A percentile compares a stretch with the other conserved stretches of the same genome.
Conservation (phyloP, 305 asterid genomes). For the Plantago coronopus region DNA sequence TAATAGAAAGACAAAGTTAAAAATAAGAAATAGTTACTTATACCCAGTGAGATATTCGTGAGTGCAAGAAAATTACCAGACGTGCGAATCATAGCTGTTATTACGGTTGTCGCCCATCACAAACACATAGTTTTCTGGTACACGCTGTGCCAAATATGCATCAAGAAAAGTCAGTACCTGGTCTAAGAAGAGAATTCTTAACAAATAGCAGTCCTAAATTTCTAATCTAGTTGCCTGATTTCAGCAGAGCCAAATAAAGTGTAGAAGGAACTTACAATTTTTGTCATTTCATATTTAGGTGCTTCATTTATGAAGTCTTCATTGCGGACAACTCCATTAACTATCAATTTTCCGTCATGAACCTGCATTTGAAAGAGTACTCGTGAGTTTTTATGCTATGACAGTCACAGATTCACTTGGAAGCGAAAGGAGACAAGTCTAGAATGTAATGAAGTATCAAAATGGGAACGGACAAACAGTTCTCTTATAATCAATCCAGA, state of each 20-base stretch:
- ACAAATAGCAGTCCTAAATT: constrained; percentile 3
- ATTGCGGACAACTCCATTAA: constrained; percentile 72
- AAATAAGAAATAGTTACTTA: constrained; percentile 16
- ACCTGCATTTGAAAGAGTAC: constrained; percentile 50
- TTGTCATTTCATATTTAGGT: constrained; percentile 86
- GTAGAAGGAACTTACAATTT: constrained; percentile 49
- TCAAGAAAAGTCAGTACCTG: constrained; percentile 8
- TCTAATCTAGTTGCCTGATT: constrained; percentile 10
- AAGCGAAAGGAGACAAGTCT: constrained; percentile 5
- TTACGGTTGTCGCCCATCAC: constrained; percentile 99
- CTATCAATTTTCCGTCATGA: constrained; percentile 83
- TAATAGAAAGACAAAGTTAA: constrained; percentile 15
- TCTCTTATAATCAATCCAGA: no score
- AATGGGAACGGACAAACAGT: no score
- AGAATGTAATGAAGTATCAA: neutral
- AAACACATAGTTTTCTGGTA: constrained; percentile 74
- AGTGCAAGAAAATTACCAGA: constrained; percentile 60
- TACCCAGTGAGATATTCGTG: constrained; percentile 4
- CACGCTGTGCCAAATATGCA: constrained; percentile 52
- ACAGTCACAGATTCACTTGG: constrained; percentile 6
- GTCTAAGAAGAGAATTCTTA: constrained; percentile 3
- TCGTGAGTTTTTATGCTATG: neutral
- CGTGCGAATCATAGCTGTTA: constrained; percentile 93
- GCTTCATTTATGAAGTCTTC: constrained; percentile 76
- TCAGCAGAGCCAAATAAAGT: constrained; percentile 8